Evolutionary conservation across 2,329 filamentous ascomycete genomes (phyloP), one percentile per base, ranked within the genome.

Genomic region (Cytospora leucostoma): DNA sequence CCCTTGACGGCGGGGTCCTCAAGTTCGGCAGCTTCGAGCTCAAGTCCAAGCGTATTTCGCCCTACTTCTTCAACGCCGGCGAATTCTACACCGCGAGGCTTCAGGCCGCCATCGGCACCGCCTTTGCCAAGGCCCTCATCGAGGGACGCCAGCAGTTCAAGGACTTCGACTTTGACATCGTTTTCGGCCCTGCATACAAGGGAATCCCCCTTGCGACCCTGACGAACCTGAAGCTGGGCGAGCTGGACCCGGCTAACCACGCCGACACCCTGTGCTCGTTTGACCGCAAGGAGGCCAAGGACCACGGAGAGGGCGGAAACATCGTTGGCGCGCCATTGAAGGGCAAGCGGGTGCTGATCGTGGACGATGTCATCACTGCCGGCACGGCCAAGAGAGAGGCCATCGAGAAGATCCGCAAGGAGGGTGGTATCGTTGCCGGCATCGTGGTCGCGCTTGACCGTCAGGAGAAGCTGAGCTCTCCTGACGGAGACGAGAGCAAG

Each of bases 1-100:
- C 89, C 72, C 83, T 93, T 68, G 77, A 80, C 27, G 87, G 88
- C 70, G 84, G 84, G 67, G 88, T 91, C 71, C 85, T 95, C 69
- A 90, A 88, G 72, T 95, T 95, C 75, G 92, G 92, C 76, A 87
- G 84, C 74, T 95, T 92, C 79, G 91, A 89, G 70, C 87, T 99
- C 74, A 99, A 99, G 80, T 97, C 93, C 60, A 91, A 92, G 78
- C 91, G 94, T 72, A 83, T 82, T 71, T 97, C 93, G 13, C 95
- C 95, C 50, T 98, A 98, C 84, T 98, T 98, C 83, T 96, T 98
- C 87, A 97, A 97, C 77, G 93, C 93, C 54, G 93, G 93, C 65
- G 87, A 91, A 71, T 96, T 98, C 78, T 92, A 95, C 82, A 88
- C 88, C 59, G 90, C 89, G 27, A 84, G 88, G 66, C 85, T 97